These are phyloP conservation scores for Coemansia sp. DNA, from an alignment of 192 early-diverging fungal genomes.

Conservation along the genomic window DNA sequence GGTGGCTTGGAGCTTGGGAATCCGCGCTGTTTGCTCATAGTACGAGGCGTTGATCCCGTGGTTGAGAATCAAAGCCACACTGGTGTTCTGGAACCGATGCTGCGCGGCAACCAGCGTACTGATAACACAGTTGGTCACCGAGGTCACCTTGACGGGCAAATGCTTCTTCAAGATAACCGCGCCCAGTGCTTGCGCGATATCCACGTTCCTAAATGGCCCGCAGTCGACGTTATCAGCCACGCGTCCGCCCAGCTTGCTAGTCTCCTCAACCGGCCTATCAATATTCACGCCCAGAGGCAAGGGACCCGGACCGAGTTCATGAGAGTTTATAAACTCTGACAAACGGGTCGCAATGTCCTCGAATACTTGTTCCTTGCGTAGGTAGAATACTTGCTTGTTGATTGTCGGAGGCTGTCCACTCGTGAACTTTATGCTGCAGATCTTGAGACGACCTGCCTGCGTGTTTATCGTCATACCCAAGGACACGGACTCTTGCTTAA, in stretches of 20 bases:
- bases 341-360: conserved; percentile 85
- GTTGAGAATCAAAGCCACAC: conserved; percentile 85
- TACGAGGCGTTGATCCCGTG: conserved; percentile 97
- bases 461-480: conserved; percentile 45
- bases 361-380: conserved; percentile 22
- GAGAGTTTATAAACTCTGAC: conserved; percentile 67
- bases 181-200: conserved; percentile 70
- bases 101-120: conserved; percentile 88
- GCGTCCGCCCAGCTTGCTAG: conserved; percentile 64
- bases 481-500: neutral
- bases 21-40: conserved; percentile 61
- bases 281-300: conserved; percentile 82
- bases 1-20: conserved; percentile 2
- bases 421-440: conserved; percentile 38
- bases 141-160: conserved; percentile 75
- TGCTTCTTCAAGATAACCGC: conserved; percentile 66
- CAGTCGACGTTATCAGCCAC: conserved; percentile 34
- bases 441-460: conserved; percentile 21
- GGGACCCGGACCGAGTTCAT: conserved; percentile 9
- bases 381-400: conserved; percentile 46
- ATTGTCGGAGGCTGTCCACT: conserved; percentile 15
- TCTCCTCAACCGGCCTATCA: conserved; percentile 87
- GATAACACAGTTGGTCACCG: conserved; percentile 94
- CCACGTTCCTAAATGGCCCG: conserved; percentile 70
- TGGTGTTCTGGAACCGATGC: conserved; percentile 70